Evolutionary conservation across 2,329 filamentous ascomycete genomes (phyloP).

Genomic region (Chrysoporthe cubensis): DNA sequence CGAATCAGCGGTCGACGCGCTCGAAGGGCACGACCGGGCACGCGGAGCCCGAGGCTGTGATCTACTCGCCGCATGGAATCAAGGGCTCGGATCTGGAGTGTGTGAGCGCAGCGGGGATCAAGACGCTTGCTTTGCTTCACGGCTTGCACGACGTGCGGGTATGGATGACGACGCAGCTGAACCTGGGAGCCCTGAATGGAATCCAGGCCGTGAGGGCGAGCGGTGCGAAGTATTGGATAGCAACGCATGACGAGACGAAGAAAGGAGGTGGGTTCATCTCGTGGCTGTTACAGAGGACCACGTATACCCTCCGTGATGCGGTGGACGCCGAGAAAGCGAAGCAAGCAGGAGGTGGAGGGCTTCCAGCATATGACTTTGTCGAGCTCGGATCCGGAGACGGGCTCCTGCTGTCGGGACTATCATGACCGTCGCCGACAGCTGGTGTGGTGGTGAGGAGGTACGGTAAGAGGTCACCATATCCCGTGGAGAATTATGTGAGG

Average conservation of each 20-base stretch:
- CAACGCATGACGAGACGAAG: conserved; percentile 69
- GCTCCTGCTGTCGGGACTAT: conserved; percentile 48
- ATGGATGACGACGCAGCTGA: conserved; percentile 57
- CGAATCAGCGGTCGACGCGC: conserved; percentile 24
- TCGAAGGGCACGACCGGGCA: conserved; percentile 30
- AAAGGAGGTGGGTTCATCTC: conserved; percentile 60
- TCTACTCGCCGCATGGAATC: conserved; percentile 70
- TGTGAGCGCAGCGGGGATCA: conserved; percentile 48
- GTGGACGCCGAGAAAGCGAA: conserved; percentile 42
- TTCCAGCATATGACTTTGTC: conserved; percentile 50
- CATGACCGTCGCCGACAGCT: background rate
- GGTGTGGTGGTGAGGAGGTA: background rate
- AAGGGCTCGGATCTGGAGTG: conserved; percentile 48
- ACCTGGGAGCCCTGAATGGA: conserved; percentile 66
- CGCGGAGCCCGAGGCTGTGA: conserved; percentile 53
- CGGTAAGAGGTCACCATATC: background rate
- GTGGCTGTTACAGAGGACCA: conserved; percentile 50
- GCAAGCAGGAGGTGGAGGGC: conserved; percentile 34
- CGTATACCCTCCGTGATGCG: conserved; percentile 49
- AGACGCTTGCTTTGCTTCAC: conserved; percentile 63
- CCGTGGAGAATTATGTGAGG: background rate
- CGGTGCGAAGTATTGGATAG: conserved; percentile 65
- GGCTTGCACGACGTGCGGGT: conserved; percentile 65
- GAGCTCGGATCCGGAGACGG: conserved; percentile 61
- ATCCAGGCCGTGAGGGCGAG: conserved; percentile 57